Conservation (phyloP, 2,329 filamentous ascomycete species). For the Trichoderma sp. region DNA sequence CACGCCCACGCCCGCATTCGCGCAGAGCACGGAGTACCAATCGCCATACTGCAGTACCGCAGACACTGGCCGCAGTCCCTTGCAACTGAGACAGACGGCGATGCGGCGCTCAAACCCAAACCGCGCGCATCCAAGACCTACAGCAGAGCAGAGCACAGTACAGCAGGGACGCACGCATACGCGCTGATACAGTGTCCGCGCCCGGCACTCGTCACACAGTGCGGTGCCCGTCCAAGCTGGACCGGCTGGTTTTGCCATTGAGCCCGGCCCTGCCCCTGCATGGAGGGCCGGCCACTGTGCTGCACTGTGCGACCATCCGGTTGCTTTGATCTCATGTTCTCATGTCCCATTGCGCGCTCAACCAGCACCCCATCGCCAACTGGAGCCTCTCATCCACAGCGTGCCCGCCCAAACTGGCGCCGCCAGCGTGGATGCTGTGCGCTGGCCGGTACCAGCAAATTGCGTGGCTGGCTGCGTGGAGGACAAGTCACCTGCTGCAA, state of each 20-base stretch:
- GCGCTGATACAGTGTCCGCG: neutral
- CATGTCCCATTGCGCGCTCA: neutral
- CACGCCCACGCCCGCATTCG: neutral
- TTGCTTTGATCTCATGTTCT: too few species aligned
- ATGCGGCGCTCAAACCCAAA: neutral
- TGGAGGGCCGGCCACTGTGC: neutral
- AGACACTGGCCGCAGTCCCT: neutral
- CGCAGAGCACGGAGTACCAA: too few species aligned
- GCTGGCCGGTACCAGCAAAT: constrained; percentile 20
- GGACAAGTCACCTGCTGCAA: constrained; percentile 5
- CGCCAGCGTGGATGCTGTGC: neutral
- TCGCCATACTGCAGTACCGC: too few species aligned
- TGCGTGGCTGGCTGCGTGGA: constrained; percentile 18
- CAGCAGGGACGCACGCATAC: neutral
- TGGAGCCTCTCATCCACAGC: constrained; percentile 2
- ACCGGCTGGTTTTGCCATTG: neutral
- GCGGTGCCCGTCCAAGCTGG: neutral
- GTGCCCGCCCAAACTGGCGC: neutral
- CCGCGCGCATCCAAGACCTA: constrained; percentile 1
- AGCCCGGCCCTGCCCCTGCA: neutral
- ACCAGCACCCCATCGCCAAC: neutral
- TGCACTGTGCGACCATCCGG: neutral
- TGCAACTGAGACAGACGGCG: neutral
- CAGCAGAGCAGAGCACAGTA: neutral
- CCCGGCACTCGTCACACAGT: neutral